Base-by-base conservation (phyloP, 257 asterid species). In the Gentiana macrophylla region DNA sequence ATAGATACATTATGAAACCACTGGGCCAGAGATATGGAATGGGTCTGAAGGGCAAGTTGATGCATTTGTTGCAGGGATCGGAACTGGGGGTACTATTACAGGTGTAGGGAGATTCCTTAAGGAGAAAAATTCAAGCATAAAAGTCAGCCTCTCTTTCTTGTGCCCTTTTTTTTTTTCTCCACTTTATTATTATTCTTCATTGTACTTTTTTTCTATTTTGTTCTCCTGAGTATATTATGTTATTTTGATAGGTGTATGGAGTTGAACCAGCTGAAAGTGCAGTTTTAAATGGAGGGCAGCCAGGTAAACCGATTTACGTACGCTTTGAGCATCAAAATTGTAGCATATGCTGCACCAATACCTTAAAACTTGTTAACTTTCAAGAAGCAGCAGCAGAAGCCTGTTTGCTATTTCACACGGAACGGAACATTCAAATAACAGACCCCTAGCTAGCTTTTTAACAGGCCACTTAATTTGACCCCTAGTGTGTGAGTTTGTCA, bases 1-100 rank as follows among this genome's bases (percentile, higher is more conserved):
- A 34, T 32, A 77, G 82, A 65, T 67, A 44, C 82, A 77, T 47
- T 77, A 77, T 52, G 79, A 77, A 67, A 73, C 83, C 35, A 77
- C 83, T 67, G 79, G 79, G 59, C 79, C 83, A 50, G 83, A 77
- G 62, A 73, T 77, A 57, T 77, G 83, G 83, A 52, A 77, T 4
- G 2, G 62, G 62, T 56, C 72, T 9, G 62, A 63, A 54, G 83
- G 79, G 43, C 70, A 70, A 55, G 67, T 77, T 37, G 79, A 70
- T 55, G 67, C 60, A 37, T 53, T 77, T 1, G 68, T 77, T 61
- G 74, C 73, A 6, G 83, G 79, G 61, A 77, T 77, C 51, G 83
- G 83, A 38, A 77, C 83, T 1, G 83, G 83, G 47, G 83, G 83
- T 57, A 73, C 83, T 24, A 64, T 77, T 61, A 73, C 79, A 12